These are phyloP conservation scores for Fusarium penzigii DNA, from an alignment of 2,329 filamentous ascomycete genomes.

Conservation along the genomic window DNA sequence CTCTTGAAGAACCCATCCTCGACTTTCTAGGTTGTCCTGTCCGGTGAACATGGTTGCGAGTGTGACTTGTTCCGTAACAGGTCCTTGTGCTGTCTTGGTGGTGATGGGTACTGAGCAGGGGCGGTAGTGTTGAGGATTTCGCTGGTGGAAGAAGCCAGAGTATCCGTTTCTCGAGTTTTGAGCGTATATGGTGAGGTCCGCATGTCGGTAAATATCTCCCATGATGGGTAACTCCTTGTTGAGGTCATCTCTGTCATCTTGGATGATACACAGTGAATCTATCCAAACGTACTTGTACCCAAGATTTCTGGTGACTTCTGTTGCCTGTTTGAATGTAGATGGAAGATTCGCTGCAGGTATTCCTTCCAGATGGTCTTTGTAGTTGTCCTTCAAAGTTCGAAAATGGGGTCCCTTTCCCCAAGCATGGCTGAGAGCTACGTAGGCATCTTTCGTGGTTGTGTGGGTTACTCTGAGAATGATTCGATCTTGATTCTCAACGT, in stretches of 20 bases:
- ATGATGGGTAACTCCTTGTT: conserved; percentile 11
- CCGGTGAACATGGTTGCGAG: conserved; percentile 7
- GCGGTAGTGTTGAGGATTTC: conserved; percentile 5
- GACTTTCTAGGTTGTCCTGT: conserved; percentile 9
- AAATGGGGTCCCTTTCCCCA: not conserved
- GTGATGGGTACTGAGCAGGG: conserved; percentile 8
- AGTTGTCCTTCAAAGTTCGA: not conserved
- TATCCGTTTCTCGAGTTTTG: conserved; percentile 8
- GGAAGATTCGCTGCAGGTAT: not conserved
- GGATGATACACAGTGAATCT: not conserved
- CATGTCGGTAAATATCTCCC: conserved; percentile 19
- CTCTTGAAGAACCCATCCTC: conserved; percentile 16
- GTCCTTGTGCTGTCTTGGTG: not conserved
- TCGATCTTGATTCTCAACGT: not conserved
- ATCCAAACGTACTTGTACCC: conserved; percentile 1
- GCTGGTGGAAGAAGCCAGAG: conserved; percentile 6
- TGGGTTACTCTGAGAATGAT: not conserved
- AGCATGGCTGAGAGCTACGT: not conserved
- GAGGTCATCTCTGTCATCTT: conserved; percentile 4
- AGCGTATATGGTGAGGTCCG: conserved; percentile 17
- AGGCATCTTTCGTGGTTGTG: not conserved
- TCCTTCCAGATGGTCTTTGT: not conserved
- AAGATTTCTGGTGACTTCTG: not conserved
- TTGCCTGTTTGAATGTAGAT: not conserved
- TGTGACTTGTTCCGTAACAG: conserved; percentile 2